Evolutionary conservation across 2,329 filamentous ascomycete genomes (phyloP), one percentile per base, ranked within the genome.

Genomic region (Cladosporium sp.): DNA sequence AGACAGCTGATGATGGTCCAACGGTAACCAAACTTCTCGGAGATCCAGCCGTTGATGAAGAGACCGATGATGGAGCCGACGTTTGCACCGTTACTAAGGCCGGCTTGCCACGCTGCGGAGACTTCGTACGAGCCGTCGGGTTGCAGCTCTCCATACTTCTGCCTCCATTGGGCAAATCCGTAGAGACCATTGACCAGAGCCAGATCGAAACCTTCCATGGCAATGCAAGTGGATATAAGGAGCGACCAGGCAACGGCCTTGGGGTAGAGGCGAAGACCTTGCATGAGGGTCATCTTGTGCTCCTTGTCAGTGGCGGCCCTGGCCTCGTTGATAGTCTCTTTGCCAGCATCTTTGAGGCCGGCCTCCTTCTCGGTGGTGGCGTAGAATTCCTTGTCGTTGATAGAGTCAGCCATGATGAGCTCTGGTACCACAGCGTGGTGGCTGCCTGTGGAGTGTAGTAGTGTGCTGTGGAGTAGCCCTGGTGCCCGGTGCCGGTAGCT

Each of bases 121-220:
- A 77, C 67, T 58, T 75, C 63, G 46, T 68, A 74, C 4, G 63
- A 61, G 4, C 70, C 72, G 52, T 74, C 65, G 9, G 66, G 59
- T 31, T 67, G 57, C 10, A 67, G 63, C 48, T 68, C 66, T 51
- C 74, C 74, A 49, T 72, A 77, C 56, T 74, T 72, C 42, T 61
- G 58, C 53, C 76, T 74, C 67, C 77, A 77, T 18, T 70, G 66
- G 7, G 72, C 70, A 54, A 74, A 74, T 18, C 66, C 74, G 56
- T 82, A 90, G 64, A 93, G 90, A 70, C 90, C 91, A 74, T 85
- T 89, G 62, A 93, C 82, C 50, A 95, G 74, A 63, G 82, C 84
- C 54, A 93, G 77, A 66, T 95, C 89, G 72, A 91, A 95, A 31
- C 88, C 89, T 70, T 95, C 89, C 90, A 95, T 95, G 62, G 82